Evolutionary conservation across 164 flowering plant species (phyloP), one percentile per base, ranked within the genome.

Genomic region (Amborella trichopoda): DNA sequence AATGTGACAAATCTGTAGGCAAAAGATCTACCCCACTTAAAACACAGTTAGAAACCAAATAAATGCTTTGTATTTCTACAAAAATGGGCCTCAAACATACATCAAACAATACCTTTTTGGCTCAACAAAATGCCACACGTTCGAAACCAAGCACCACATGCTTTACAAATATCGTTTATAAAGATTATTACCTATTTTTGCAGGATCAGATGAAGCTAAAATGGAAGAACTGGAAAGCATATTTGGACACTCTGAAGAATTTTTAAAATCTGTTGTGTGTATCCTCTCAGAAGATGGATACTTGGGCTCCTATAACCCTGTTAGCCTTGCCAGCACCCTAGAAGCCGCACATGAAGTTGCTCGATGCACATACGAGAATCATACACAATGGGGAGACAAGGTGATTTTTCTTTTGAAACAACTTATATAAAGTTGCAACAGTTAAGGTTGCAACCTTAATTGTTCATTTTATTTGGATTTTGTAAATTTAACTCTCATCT

Each of bases 351-450:
- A 17, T 4, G 47, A 51, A 44, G 77, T 74, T 33, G 70, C 77
- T 0, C 48, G 40, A 26, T 67, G 71, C 40, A 16, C 23, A 37
- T 81, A 78, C 26, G 90, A 81, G 49, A 13, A 26, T 44, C 54
- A 58, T 11, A 70, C 79, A 18, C 3, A 13, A 2, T 78, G 90
- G 90, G 90, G 85, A 6, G 24, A 26, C 10, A 55, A 68, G 68
- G 82, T 77, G 8, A 33, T n/a, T 12, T 26, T 18, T 26, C 16
- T 8, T 30, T 6, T 6, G 11, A 30, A 30, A 30, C 11, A 6
- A 30, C 11, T 11, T 30, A 11, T 11, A 30, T 30, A 30, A 8
- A 11, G 11, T 8, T 30, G 8, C 34, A 30, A 30, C 11, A 11
- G 11, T 6, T 6, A 8, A 6, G 9, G 34, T 6, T 30, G 34